Percentiles rank a stretch among this genome's conserved stretches.
Conservation (phyloP, 495 filamentous ascomycete species). For the Penicillium parvum region DNA sequence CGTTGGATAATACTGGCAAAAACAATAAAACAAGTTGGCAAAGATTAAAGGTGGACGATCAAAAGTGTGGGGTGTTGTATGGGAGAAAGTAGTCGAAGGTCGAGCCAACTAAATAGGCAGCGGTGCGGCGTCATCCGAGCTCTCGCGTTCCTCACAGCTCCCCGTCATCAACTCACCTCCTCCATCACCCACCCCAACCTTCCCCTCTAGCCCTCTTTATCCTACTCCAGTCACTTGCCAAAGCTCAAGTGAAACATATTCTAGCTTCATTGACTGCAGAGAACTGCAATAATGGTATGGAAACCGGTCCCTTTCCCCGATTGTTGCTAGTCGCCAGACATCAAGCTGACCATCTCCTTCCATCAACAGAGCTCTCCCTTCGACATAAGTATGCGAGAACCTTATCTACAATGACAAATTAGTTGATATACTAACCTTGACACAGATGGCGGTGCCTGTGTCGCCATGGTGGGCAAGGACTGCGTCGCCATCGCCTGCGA, state of each 20-base stretch:
- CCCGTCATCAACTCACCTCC: conserved; percentile 31
- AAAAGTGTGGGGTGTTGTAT: conserved; percentile 14
- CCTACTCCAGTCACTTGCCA: neutral
- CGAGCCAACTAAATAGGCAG: conserved; percentile 33
- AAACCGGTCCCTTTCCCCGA: conserved; percentile 17
- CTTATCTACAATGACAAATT: conserved; percentile 3
- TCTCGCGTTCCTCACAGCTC: conserved; percentile 32
- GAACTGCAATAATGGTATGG: conserved; percentile 27
- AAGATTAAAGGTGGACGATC: neutral
- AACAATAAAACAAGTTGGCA: neutral
- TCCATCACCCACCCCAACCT: conserved; percentile 20
- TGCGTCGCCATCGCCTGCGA: conserved; percentile 99
- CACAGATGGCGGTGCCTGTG: conserved; percentile 89
- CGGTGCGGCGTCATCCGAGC: conserved; percentile 46
- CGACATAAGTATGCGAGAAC: conserved; percentile 69
- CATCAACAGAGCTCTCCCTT: conserved; percentile 66
- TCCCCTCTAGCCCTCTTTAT: conserved; percentile 11
- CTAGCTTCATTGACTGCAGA: conserved; percentile 16
- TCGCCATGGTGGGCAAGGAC: conserved; percentile 98
- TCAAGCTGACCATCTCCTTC: conserved; percentile 33
- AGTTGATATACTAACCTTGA: conserved; percentile 24
- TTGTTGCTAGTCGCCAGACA: conserved; percentile 9
- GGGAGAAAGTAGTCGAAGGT: conserved; percentile 29
- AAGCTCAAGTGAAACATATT: conserved; percentile 14
- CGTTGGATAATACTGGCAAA: neutral